A percentile compares a stretch with the other conserved stretches of the same genome.
These are phyloP conservation scores for Mycocalia duriaeana DNA, from an alignment of 1,284 basidiomycete species.

Conservation along the genomic window DNA sequence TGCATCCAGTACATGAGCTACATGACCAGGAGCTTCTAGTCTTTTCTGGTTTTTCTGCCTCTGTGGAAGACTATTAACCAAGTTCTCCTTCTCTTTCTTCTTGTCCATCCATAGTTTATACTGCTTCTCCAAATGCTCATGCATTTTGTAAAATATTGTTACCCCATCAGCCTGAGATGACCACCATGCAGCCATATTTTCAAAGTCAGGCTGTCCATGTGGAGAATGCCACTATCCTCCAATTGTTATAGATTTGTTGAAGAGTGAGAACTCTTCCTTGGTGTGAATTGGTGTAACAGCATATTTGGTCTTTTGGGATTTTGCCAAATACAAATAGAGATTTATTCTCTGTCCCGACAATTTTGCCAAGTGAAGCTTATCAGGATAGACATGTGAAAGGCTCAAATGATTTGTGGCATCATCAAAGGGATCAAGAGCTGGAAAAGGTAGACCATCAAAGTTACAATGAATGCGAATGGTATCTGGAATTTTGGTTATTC, in stretches of 20 bases:
- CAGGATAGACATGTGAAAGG: not conserved
- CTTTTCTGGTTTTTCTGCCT: not conserved
- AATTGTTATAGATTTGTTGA: constrained; percentile 5
- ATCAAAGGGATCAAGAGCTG: not conserved
- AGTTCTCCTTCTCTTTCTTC: not conserved
- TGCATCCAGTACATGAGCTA: not conserved
- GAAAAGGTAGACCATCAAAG: not conserved
- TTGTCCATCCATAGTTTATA: not conserved
- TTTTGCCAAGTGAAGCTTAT: not conserved
- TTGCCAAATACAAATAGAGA: constrained; percentile 3
- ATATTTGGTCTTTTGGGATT: constrained; percentile 9
- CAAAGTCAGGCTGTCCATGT: constrained; percentile 9
- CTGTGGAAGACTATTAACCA: not conserved
- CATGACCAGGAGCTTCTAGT: not conserved
- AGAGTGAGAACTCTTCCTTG: constrained; percentile 7
- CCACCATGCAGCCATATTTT: not conserved
- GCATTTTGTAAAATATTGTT: constrained; percentile 6
- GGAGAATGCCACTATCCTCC: constrained; percentile 9
- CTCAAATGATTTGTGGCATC: not conserved
- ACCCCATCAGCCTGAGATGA: constrained; percentile 1
- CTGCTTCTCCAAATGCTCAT: not conserved
- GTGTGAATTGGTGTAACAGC: constrained; percentile 12
- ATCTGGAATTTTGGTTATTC: constrained; percentile 11
- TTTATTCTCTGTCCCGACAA: not conserved
- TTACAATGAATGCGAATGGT: constrained; percentile 6